These are phyloP conservation scores for Mycena olivaceomarginata DNA, from an alignment of 768 basidiomycete species.

Conservation along the genomic window DNA sequence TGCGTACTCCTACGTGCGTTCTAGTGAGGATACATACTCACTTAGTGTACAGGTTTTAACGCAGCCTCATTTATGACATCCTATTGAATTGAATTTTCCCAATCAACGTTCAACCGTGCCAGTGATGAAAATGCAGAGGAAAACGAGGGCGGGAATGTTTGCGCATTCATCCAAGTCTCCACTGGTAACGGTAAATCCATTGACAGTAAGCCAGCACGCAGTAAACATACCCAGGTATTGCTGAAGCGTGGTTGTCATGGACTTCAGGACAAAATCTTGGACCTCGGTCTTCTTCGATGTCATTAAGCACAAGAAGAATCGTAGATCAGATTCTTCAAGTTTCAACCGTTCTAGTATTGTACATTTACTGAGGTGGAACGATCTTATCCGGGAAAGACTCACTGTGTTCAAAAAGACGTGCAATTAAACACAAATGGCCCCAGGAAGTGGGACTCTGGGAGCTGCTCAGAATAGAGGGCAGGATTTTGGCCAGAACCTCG, in stretches of 20 bases:
- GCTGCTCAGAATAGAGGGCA: neutral
- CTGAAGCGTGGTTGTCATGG: slow-evolving; percentile 12
- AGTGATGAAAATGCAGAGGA: neutral
- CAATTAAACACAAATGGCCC: slow-evolving; percentile 18
- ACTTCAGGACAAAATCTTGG: slow-evolving; percentile 23
- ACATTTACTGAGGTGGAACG: neutral
- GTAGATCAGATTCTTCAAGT: slow-evolving; percentile 22
- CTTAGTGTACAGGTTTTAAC: too few relatives aligned
- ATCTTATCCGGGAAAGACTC: neutral
- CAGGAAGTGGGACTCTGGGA: neutral
- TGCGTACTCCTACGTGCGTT: too few relatives aligned
- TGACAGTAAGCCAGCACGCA: neutral
- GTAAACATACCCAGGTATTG: neutral
- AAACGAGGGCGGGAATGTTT: neutral
- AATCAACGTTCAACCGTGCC: neutral
- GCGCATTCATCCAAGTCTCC: neutral
- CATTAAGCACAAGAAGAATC: slow-evolving; percentile 15
- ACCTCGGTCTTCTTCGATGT: neutral
- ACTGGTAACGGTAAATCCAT: neutral
- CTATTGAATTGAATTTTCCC: neutral
- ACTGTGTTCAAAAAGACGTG: slow-evolving; percentile 15
- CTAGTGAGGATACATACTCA: too few relatives aligned
- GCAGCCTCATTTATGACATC: too few relatives aligned
- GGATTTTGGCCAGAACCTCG: neutral
- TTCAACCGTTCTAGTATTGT: neutral